Conservation (phyloP, 108 stramenopile species). For the Skeletonema costatum region DNA sequence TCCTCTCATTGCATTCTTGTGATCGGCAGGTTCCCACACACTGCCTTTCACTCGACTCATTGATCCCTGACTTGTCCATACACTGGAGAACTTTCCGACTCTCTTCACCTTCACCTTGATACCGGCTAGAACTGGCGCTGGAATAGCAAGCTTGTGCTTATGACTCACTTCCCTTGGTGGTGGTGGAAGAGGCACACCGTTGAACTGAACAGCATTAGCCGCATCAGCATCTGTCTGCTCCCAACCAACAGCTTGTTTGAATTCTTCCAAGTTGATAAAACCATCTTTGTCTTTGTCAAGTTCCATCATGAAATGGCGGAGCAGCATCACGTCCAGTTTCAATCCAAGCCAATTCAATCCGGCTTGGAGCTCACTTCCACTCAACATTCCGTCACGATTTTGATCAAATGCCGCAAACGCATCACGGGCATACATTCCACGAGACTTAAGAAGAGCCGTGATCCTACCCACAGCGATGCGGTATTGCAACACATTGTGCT, state of each 20-base stretch:
- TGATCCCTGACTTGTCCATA: constrained; percentile 96
- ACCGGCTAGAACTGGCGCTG: constrained; percentile 86
- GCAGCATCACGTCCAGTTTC: constrained; percentile 74
- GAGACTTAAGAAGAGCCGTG: constrained; percentile 87
- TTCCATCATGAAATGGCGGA: constrained; percentile 91
- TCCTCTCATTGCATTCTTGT: constrained; percentile 67
- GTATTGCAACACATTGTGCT: constrained; percentile 95
- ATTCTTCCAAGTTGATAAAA: constrained; percentile 93
- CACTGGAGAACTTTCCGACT: constrained; percentile 73
- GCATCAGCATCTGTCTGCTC: constrained; percentile 74
- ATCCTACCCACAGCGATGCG: constrained; percentile 93
- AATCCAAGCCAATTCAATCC: constrained; percentile 96
- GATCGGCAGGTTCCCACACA: constrained; percentile 89
- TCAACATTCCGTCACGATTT: constrained; percentile 92
- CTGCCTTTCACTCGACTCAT: constrained; percentile 91
- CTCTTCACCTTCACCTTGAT: constrained; percentile 95
- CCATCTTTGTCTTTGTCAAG: constrained; percentile 95
- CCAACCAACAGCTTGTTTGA: constrained; percentile 94
- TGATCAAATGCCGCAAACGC: constrained; percentile 96
- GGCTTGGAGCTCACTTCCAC: constrained; percentile 92
- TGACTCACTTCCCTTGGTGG: constrained; percentile 81
- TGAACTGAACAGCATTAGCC: constrained; percentile 61
- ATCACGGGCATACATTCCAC: constrained; percentile 95
- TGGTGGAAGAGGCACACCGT: constrained; percentile 69
- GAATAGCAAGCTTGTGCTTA: constrained; percentile 78